Evolutionary conservation across 345 rosid genomes (phyloP).

Genomic region (Bruguiera gymnorhiza): DNA sequence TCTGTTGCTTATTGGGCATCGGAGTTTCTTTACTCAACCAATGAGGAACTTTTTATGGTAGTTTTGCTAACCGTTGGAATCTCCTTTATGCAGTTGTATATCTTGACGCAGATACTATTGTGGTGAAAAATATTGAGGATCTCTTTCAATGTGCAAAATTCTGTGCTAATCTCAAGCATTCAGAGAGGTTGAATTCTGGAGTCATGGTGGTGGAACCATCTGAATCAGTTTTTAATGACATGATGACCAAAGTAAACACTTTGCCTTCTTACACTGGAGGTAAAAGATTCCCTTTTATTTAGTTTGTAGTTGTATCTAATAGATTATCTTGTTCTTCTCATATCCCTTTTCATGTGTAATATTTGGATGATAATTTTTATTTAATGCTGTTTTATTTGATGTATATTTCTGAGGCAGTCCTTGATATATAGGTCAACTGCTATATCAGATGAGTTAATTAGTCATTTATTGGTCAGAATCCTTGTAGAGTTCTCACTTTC

Average conservation of each 20-base stretch:
- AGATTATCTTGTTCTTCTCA: background rate
- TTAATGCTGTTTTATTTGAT: too few species aligned
- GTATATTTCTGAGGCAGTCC: too few species aligned
- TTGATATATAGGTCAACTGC: too few species aligned
- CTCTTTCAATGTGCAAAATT: slow-evolving; percentile 76
- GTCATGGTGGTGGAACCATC: slow-evolving; percentile 99
- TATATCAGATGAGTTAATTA: too few species aligned
- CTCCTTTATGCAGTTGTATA: slow-evolving; percentile 64
- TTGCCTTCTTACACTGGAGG: slow-evolving; percentile 89
- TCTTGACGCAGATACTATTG: slow-evolving; percentile 96
- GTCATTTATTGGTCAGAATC: too few species aligned
- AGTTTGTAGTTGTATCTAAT: background rate
- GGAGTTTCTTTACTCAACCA: too few species aligned
- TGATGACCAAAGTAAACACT: slow-evolving; percentile 82
- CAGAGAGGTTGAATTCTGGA: slow-evolving; percentile 94
- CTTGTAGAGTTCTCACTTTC: too few species aligned
- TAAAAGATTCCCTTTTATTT: slow-evolving; percentile 13
- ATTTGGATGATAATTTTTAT: too few species aligned
- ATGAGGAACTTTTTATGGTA: too few species aligned
- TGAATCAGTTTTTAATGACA: slow-evolving; percentile 60
- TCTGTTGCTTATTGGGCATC: too few species aligned
- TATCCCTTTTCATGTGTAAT: too few species aligned
- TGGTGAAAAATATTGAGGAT: slow-evolving; percentile 85
- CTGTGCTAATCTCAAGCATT: slow-evolving; percentile 93
- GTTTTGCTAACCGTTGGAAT: too few species aligned